Evolutionary conservation across 306 rosid genomes (phyloP), one percentile per base, ranked within the genome.

Genomic region (Malus orientalis): DNA sequence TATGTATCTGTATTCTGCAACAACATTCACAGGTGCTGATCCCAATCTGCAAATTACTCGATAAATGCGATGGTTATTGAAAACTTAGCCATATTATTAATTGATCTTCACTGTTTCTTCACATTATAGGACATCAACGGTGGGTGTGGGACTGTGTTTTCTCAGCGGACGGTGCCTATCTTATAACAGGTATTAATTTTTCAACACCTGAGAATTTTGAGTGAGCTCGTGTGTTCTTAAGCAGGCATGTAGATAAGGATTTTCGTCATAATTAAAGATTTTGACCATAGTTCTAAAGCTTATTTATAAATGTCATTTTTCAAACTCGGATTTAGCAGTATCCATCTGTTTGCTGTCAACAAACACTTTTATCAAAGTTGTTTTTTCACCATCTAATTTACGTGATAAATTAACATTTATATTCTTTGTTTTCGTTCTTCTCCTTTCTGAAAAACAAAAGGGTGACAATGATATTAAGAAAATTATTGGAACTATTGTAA

Each of bases 141-240:
- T 96, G 99, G 99, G 99, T 96, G 36, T 92, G 99, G 99, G 99
- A 96, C 78, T 96, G 99, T 83, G 99, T 96, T 65, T 96, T 96
- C 91, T 96, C 99, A 6, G 98, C 91, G 15, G 99, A 92, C 58
- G 99, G 99, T 75, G 98, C 99, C 77, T 96, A 89, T 83, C 97
- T 96, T 79, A 92, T 96, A 71, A 96, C 99, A 86, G 99, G 98
- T 91, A 82, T 79, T 40, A 58, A 33, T 15, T 51, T 51, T 55
- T 78, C 79, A 78, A 57, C 64, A 38, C 64, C 55, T 78, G 73
- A 19, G 1, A 38, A 32, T 64, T 18, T 32, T 66, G 42, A 19
- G 8, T 10, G 49, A 36, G 12, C 47, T 8, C 44, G 13, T n/a
- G 27, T 66, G 23, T 66, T 66, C 27, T 77, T 20, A 42, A 57